Conservation (phyloP, 306 rosid species). For the Mimosa pudica region DNA sequence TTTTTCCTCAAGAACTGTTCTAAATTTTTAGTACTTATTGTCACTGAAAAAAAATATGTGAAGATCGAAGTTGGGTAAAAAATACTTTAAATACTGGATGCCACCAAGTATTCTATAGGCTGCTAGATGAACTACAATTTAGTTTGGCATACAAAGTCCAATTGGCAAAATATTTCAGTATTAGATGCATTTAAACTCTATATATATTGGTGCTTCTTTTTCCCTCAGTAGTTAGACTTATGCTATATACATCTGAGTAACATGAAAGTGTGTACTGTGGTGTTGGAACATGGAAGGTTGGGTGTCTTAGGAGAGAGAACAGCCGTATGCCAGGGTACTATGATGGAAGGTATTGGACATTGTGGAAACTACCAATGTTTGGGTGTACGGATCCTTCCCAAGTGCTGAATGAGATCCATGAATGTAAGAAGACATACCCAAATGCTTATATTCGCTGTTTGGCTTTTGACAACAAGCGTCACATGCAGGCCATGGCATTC, state of each 20-base stretch:
- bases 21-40: no score
- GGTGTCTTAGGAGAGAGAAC: constrained; percentile 54
- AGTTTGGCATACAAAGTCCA: no score
- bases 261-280: constrained; percentile 20
- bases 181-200: no score
- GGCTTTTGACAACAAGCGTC: constrained; percentile 73
- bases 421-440: constrained; percentile 63
- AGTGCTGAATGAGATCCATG: constrained; percentile 63
- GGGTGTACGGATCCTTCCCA: constrained; percentile 64
- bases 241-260: constrained; percentile 1
- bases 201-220: background rate
- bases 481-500: constrained; percentile 74
- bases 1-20: no score
- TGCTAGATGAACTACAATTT: no score
- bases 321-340: constrained; percentile 78
- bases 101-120: no score
- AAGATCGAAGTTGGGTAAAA: no score
- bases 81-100: no score
- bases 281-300: constrained; percentile 47
- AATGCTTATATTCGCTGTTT: constrained; percentile 70
- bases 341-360: constrained; percentile 87
- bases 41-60: no score
- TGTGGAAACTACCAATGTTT: constrained; percentile 88
- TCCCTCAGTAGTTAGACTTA: background rate
- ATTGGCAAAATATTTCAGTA: no score